These are phyloP conservation scores for Grosmannia penicillata DNA, from an alignment of 2,329 filamentous ascomycete species.

Conservation along the genomic window DNA sequence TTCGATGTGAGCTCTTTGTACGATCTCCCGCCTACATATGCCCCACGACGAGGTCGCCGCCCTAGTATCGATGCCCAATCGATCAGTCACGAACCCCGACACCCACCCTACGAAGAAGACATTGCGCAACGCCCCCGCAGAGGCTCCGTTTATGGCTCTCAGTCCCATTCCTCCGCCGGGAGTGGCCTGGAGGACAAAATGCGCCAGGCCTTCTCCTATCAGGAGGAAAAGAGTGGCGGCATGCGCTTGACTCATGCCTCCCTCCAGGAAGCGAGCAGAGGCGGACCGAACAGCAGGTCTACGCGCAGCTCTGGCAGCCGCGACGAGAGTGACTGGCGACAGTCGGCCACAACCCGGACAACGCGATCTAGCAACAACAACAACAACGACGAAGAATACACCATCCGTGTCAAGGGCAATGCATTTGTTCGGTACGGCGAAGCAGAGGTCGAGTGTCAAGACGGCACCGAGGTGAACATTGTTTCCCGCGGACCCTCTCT, in stretches of 20 bases:
- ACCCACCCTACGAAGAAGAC: conserved; percentile 26
- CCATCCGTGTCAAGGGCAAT: conserved; percentile 42
- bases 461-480: conserved; percentile 47
- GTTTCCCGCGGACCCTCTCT: conserved; percentile 15
- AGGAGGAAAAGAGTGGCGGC: conserved; percentile 34
- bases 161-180: conserved; percentile 17
- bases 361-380: conserved; percentile 42
- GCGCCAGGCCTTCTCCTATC: conserved; percentile 31
- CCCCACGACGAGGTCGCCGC: conserved; percentile 13
- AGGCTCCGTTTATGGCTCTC: conserved; percentile 25
- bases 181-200: conserved; percentile 25
- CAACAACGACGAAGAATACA: conserved; percentile 42
- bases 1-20: conserved; percentile 19
- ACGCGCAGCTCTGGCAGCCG: conserved; percentile 44
- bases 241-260: conserved; percentile 38
- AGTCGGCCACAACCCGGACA: conserved; percentile 46
- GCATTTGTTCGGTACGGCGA: conserved; percentile 41
- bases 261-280: conserved; percentile 34
- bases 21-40: conserved; percentile 13
- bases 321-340: conserved; percentile 48
- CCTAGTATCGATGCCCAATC: conserved; percentile 18
- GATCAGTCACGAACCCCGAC: conserved; percentile 20
- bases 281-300: conserved; percentile 36
- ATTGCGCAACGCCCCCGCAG: conserved; percentile 15
- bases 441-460: conserved; percentile 41